Conservation (phyloP, 2,329 filamentous ascomycete genomes). For the Alternaria alternata region DNA sequence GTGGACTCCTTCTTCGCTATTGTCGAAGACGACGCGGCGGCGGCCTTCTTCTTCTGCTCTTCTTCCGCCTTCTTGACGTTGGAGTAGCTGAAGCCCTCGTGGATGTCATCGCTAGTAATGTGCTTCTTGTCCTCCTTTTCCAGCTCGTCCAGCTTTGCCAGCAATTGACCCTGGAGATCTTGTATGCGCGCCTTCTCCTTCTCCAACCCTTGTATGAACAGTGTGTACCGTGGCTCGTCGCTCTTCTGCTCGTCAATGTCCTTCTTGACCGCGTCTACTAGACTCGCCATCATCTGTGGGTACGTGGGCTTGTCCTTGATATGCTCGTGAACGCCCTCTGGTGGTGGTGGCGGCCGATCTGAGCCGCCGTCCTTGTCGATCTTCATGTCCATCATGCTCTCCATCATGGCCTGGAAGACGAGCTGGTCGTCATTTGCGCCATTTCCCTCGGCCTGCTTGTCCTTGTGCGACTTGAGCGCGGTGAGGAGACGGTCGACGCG, state of each 20-base stretch:
- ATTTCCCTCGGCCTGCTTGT: constrained; percentile 45
- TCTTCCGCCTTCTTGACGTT: constrained; percentile 64
- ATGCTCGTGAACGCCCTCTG: constrained; percentile 79
- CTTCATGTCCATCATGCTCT: constrained; percentile 68
- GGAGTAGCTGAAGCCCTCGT: constrained; percentile 90
- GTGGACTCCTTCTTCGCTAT: constrained; percentile 32
- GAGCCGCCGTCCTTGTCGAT: constrained; percentile 56
- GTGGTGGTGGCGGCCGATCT: constrained; percentile 73
- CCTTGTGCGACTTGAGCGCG: constrained; percentile 76
- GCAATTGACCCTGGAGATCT: constrained; percentile 77
- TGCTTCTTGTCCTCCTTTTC: constrained; percentile 86
- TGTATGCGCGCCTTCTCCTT: constrained; percentile 80
- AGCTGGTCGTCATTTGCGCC: constrained; percentile 71
- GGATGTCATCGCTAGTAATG: constrained; percentile 91
- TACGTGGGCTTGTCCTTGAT: constrained; percentile 82
- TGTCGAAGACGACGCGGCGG: constrained; percentile 39
- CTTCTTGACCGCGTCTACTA: constrained; percentile 92
- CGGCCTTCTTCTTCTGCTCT: constrained; percentile 22
- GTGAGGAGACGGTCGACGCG: constrained; percentile 83
- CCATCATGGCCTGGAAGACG: constrained; percentile 88
- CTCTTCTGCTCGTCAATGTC: constrained; percentile 78
- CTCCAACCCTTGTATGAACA: constrained; percentile 80
- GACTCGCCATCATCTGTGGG: constrained; percentile 97
- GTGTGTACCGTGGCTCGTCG: constrained; percentile 70
- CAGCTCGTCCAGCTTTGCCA: constrained; percentile 77